These are phyloP conservation scores for Saccharomycopsis sp. DNA, from an alignment of 805 yeast species.

Conservation along the genomic window DNA sequence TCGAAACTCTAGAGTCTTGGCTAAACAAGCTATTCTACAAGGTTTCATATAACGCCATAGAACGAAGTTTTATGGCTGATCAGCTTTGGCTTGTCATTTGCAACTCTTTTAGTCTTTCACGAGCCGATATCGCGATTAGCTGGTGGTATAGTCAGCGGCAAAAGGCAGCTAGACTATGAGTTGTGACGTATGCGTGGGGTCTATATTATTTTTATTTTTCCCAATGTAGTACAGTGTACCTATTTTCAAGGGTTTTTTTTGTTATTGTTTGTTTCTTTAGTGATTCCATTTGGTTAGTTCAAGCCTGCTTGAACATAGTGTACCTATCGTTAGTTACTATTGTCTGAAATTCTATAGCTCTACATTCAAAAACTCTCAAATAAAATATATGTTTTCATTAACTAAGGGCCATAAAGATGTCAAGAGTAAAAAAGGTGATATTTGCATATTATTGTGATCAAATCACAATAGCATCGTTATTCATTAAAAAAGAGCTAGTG, in stretches of 20 bases:
- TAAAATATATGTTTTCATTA: not conserved
- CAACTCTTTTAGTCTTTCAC: slow-evolving; percentile 10
- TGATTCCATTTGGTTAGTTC: not conserved
- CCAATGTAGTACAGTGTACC: no score
- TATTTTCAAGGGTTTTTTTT: no score
- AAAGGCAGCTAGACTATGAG: not conserved
- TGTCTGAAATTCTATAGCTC: no score
- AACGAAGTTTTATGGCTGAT: slow-evolving; percentile 9
- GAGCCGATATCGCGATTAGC: slow-evolving; percentile 16
- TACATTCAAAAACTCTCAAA: no score
- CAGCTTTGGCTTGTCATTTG: slow-evolving; percentile 17
- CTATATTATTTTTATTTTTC: not conserved
- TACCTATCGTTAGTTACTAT: no score
- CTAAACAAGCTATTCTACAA: slow-evolving; percentile 7
- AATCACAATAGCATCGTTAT: not conserved
- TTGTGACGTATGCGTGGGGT: not conserved
- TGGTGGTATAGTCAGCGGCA: slow-evolving; percentile 18
- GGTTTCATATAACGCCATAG: not conserved
- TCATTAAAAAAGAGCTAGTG: not conserved
- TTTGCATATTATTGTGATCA: not conserved
- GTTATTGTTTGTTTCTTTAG: not conserved
- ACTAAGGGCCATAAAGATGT: not conserved
- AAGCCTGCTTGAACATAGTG: no score
- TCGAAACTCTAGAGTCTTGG: slow-evolving; percentile 4
- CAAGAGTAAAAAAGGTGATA: not conserved